phyloP scores from a whole-genome alignment of 2,329 filamentous ascomycete genomes.

The Mollisia scopiformis region DNA sequence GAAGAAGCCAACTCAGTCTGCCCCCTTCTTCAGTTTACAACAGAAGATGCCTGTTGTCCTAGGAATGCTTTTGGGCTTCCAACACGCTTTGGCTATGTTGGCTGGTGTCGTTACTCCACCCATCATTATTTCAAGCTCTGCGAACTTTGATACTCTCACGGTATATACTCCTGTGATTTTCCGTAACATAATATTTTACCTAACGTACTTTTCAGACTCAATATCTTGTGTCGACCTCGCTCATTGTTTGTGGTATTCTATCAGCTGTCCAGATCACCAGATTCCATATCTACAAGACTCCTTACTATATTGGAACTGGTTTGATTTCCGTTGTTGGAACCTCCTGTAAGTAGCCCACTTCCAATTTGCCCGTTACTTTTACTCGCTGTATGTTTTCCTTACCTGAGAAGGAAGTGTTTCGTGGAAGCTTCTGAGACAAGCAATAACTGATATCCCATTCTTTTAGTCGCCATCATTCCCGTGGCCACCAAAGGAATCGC shows the following conservation, averaged over 20 bases:
- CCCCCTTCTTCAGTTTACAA: slow-evolving; percentile 84
- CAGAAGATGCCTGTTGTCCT: slow-evolving; percentile 77
- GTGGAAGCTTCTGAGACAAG: too few relatives aligned
- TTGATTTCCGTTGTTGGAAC: slow-evolving; percentile 80
- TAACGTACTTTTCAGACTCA: slow-evolving; percentile 51
- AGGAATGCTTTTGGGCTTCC: slow-evolving; percentile 74
- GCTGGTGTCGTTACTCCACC: slow-evolving; percentile 75
- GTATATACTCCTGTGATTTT: not conserved
- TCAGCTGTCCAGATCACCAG: slow-evolving; percentile 78
- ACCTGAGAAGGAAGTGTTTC: too few relatives aligned
- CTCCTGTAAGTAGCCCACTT: too few relatives aligned
- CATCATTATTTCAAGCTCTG: slow-evolving; percentile 66
- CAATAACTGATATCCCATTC: too few relatives aligned
- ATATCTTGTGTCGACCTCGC: slow-evolving; percentile 62
- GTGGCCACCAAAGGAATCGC: slow-evolving; percentile 71
- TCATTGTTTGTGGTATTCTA: slow-evolving; percentile 77
- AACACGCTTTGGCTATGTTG: slow-evolving; percentile 77
- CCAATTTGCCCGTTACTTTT: too few relatives aligned
- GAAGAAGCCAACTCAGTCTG: slow-evolving; percentile 57
- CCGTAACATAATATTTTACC: too few relatives aligned
- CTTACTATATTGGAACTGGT: slow-evolving; percentile 78
- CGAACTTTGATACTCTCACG: slow-evolving; percentile 48
- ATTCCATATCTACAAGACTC: slow-evolving; percentile 71
- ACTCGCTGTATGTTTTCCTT: too few relatives aligned
- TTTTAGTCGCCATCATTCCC: slow-evolving; percentile 75